phyloP scores from a whole-genome alignment of 1,139 yeast species.

The Geotrichum candidum region DNA sequence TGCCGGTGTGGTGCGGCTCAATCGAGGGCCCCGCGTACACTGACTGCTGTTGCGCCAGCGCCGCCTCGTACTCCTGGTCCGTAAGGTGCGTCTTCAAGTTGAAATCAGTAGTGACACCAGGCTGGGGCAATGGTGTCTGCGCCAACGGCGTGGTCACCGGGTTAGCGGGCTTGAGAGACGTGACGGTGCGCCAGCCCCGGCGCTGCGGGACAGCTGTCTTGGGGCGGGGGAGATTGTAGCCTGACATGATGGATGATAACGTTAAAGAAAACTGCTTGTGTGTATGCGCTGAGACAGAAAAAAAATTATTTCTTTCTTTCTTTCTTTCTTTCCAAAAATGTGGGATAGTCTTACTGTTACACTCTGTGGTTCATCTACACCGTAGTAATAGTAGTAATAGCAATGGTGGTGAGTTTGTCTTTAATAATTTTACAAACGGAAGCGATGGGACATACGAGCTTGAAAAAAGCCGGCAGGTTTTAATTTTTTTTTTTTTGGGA shows the following conservation, averaged over 20 bases:
- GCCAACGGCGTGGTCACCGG: background rate
- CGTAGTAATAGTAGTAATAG: background rate
- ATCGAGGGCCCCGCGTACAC: slow-evolving; percentile 19
- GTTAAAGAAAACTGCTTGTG: background rate
- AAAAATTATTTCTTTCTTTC: background rate
- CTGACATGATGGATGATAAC: background rate
- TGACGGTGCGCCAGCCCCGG: background rate
- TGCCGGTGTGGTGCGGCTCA: background rate
- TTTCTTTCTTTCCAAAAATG: too few species aligned
- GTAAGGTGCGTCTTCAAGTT: slow-evolving; percentile 6
- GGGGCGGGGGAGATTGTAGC: background rate
- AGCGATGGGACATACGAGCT: too few species aligned
- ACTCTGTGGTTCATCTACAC: too few species aligned
- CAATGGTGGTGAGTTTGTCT: too few species aligned
- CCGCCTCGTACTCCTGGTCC: slow-evolving; percentile 26
- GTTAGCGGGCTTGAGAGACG: background rate
- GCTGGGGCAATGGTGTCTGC: too few species aligned
- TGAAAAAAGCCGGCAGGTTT: background rate
- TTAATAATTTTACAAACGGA: too few species aligned
- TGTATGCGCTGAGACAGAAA: background rate
- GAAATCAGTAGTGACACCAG: background rate
- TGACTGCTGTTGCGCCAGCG: slow-evolving; percentile 31
- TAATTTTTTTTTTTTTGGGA: too few species aligned
- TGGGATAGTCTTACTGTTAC: background rate
- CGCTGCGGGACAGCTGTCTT: background rate